Percentiles rank a stretch among this genome's conserved stretches.
Conservation (phyloP, 1,284 basidiomycete genomes). For the Ustilago shanxiensis region DNA sequence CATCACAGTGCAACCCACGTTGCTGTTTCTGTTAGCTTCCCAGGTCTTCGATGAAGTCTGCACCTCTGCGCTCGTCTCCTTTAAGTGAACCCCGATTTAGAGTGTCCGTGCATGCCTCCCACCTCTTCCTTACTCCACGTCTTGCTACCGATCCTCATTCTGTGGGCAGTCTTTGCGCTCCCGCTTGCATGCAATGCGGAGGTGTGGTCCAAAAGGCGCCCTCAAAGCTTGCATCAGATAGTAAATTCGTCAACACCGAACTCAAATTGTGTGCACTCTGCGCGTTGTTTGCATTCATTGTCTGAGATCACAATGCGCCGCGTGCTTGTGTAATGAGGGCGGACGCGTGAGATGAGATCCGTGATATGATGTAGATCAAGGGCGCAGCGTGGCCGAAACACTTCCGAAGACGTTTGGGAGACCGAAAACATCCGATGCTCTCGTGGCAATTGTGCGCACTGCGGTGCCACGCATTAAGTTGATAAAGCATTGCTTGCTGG, state of each 20-base stretch:
- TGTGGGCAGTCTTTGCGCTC: slow-evolving; percentile 48
- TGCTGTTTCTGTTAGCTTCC: too few relatives aligned
- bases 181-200: slow-evolving; percentile 50
- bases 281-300: neutral
- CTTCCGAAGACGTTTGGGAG: neutral
- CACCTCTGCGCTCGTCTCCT: neutral
- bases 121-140: neutral
- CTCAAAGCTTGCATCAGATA: slow-evolving; percentile 14
- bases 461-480: neutral
- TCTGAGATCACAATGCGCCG: neutral
- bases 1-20: too few relatives aligned
- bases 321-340: neutral
- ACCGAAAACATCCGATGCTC: neutral
- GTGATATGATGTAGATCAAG: neutral
- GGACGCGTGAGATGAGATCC: neutral
- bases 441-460: neutral
- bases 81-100: neutral
- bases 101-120: neutral
- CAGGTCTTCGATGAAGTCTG: too few relatives aligned
- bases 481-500: neutral
- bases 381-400: neutral
- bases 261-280: neutral
- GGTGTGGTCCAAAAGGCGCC: slow-evolving; percentile 23
- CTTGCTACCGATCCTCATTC: neutral
- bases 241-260: neutral